Evolutionary conservation across 768 basidiomycete species (phyloP).

Genomic region (Tylopilus sp.): DNA sequence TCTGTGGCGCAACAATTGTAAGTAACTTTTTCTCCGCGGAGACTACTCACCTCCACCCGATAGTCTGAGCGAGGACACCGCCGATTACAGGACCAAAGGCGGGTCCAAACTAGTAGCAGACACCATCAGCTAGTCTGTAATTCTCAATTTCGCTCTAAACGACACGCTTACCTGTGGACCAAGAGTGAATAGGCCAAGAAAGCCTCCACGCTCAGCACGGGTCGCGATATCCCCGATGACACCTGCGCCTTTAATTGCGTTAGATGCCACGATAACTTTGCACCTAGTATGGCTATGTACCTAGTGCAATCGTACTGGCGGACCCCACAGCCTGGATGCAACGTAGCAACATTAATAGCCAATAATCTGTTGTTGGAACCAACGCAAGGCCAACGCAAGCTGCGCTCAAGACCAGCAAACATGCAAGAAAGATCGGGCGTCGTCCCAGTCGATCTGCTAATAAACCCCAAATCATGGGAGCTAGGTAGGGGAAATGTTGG

Average conservation of each 20-base stretch:
- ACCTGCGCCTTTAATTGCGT: conserved; percentile 52
- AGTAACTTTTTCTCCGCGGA: background rate
- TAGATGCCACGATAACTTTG: background rate
- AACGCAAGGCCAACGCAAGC: conserved; percentile 64
- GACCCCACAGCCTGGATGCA: conserved; percentile 78
- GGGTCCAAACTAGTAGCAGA: conserved; percentile 55
- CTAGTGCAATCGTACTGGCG: conserved; percentile 74
- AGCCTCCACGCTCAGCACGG: conserved; percentile 69
- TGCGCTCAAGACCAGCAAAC: conserved; percentile 57
- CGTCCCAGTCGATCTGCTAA: conserved; percentile 65
- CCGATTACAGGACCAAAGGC: conserved; percentile 51
- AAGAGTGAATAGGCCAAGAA: conserved; percentile 61
- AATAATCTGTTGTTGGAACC: conserved; percentile 61
- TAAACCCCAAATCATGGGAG: too few species aligned
- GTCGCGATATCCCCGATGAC: conserved; percentile 76
- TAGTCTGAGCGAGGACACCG: conserved; percentile 45
- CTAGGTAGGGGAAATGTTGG: background rate
- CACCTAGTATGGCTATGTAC: conserved; percentile 29
- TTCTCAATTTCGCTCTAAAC: background rate
- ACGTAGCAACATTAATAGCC: conserved; percentile 76
- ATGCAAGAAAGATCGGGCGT: conserved; percentile 58
- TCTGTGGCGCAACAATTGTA: background rate
- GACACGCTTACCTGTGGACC: conserved; percentile 61
- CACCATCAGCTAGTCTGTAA: background rate
- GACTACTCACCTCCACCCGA: conserved; percentile 60